phyloP scores from a whole-genome alignment of 345 rosid genomes.

The Psidium guajava region DNA sequence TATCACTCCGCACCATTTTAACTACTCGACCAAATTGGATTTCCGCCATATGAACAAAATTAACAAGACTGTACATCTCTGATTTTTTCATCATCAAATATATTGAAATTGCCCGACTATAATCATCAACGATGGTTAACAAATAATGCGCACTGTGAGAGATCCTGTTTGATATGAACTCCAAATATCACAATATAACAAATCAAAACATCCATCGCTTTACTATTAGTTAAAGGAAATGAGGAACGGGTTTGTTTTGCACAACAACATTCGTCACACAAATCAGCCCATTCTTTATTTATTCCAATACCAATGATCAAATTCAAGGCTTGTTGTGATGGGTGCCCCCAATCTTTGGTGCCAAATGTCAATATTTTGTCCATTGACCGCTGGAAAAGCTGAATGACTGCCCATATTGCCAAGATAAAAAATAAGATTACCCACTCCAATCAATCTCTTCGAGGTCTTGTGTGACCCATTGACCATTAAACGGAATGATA shows the following conservation, averaged over 20 bases:
- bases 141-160: too few relatives aligned
- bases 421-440: not conserved
- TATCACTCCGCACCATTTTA: too few relatives aligned
- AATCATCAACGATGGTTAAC: too few relatives aligned
- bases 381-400: not conserved
- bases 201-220: not conserved
- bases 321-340: not conserved
- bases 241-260: not conserved
- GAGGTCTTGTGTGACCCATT: not conserved
- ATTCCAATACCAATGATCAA: not conserved
- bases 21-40: too few relatives aligned
- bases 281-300: not conserved
- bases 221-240: not conserved
- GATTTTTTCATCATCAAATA: too few relatives aligned
- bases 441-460: slow-evolving; percentile 2
- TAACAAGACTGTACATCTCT: too few relatives aligned
- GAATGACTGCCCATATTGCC: not conserved
- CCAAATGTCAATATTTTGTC: not conserved
- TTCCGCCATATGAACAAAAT: too few relatives aligned
- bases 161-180: too few relatives aligned
- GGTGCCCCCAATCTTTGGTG: not conserved
- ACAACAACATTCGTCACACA: not conserved
- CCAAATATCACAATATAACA: too few relatives aligned
- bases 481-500: not conserved
- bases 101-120: too few relatives aligned